Evolutionary conservation across 1,139 yeast genomes (phyloP).

Genomic region (Sugiyamaella paludigena): DNA sequence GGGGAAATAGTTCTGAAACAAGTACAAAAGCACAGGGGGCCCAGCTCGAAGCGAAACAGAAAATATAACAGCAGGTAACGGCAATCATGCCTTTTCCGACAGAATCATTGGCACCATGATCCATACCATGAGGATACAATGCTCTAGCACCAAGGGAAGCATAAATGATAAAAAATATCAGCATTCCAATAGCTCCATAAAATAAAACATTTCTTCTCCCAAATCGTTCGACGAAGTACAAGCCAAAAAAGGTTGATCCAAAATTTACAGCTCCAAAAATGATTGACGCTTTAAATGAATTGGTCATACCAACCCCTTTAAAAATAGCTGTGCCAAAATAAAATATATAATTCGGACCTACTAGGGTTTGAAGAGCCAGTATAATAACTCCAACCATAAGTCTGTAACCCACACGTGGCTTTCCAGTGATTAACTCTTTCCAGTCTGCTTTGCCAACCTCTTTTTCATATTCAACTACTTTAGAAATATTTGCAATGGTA

Average conservation of each 20-base stretch:
- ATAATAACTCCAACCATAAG: slow-evolving; percentile 61
- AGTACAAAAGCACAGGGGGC: slow-evolving; percentile 82
- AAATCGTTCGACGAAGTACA: slow-evolving; percentile 62
- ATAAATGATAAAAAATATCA: slow-evolving; percentile 60
- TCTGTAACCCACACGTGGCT: slow-evolving; percentile 65
- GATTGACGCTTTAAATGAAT: slow-evolving; percentile 73
- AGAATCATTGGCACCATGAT: slow-evolving; percentile 51
- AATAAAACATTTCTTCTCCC: slow-evolving; percentile 71
- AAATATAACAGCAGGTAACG: slow-evolving; percentile 72
- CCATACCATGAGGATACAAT: slow-evolving; percentile 47
- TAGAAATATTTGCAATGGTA: slow-evolving; percentile 59
- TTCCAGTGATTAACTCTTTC: slow-evolving; percentile 62
- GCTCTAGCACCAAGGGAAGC: slow-evolving; percentile 65
- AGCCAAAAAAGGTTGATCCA: slow-evolving; percentile 66
- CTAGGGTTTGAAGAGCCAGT: slow-evolving; percentile 71
- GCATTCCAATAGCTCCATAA: slow-evolving; percentile 64
- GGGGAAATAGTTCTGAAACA: slow-evolving; percentile 74
- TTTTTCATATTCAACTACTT: slow-evolving; percentile 61
- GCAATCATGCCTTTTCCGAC: slow-evolving; percentile 54
- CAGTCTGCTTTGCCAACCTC: slow-evolving; percentile 65
- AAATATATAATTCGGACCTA: slow-evolving; percentile 80
- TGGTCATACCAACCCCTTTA: slow-evolving; percentile 65
- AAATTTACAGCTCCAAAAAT: slow-evolving; percentile 77
- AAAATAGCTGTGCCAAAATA: slow-evolving; percentile 78
- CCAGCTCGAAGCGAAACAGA: slow-evolving; percentile 85